phyloP scores from a whole-genome alignment of 176 grass and related monocot species.

The Oryza nivara region DNA sequence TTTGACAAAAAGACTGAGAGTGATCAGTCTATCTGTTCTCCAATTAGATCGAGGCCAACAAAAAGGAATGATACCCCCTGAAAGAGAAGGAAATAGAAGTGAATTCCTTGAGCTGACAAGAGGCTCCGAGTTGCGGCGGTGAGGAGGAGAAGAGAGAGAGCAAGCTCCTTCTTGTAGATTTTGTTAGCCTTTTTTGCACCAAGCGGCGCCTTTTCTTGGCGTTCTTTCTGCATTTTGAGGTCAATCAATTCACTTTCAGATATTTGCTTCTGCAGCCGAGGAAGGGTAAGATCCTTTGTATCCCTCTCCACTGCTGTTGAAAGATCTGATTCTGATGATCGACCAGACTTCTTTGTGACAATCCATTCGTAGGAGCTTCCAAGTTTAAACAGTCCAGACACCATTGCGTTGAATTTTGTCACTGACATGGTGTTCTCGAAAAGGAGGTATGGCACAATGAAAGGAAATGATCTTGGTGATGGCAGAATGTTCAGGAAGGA shows the following conservation, averaged over 20 bases:
- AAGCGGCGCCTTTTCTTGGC: conserved; percentile 23
- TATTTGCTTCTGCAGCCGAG: conserved; percentile 58
- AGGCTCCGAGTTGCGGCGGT: conserved; percentile 69
- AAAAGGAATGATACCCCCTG: conserved; percentile 76
- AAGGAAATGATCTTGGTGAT: conserved; percentile 74
- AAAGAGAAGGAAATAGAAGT: conserved; percentile 91
- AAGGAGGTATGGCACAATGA: conserved; percentile 85
- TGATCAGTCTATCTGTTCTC: conserved; percentile 71
- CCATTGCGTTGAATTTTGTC: conserved; percentile 89
- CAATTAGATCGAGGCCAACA: conserved; percentile 80
- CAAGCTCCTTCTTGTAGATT: conserved; percentile 84
- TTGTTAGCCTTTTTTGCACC: conserved; percentile 59
- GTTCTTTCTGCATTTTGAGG: conserved; percentile 42
- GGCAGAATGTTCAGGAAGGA: conserved; percentile 80
- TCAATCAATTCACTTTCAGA: conserved; percentile 53
- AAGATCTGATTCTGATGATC: conserved; percentile 69
- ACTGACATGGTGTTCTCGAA: conserved; percentile 91
- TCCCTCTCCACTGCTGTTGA: conserved; percentile 42
- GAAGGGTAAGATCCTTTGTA: conserved; percentile 27
- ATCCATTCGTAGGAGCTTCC: conserved; percentile 85
- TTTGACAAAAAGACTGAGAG: neutral
- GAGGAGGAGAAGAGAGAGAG: conserved; percentile 72
- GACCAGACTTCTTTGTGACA: conserved; percentile 78
- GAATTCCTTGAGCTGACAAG: conserved; percentile 78
- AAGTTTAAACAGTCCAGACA: conserved; percentile 76